Evolutionary conservation across 1,284 basidiomycete genomes (phyloP).

Genomic region (Moesziomyces sp.): DNA sequence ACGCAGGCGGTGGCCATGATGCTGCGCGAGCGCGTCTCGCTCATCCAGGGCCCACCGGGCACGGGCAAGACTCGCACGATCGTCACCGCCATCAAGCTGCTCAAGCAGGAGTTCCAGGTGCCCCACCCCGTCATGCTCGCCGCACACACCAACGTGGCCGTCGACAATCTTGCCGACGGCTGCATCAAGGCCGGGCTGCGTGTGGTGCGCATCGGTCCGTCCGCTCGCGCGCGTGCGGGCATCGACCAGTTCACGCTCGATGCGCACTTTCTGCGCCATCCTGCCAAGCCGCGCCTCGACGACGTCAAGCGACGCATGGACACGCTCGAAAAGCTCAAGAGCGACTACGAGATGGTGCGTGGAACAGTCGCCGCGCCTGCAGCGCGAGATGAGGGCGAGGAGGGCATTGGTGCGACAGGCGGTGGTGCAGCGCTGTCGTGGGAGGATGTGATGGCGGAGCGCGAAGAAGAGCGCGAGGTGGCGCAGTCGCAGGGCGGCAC

Average conservation of each 20-base stretch:
- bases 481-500: conserved; percentile 14
- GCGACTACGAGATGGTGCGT: conserved; percentile 30
- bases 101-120: conserved; percentile 87
- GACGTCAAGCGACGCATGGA: conserved; percentile 43
- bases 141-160: conserved; percentile 92
- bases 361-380: conserved; percentile 7
- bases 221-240: conserved; percentile 71
- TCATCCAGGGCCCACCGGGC: conserved; percentile 94
- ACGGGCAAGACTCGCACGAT: conserved; percentile 95
- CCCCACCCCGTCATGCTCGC: conserved; percentile 86
- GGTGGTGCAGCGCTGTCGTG: conserved; percentile 13
- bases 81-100: conserved; percentile 81
- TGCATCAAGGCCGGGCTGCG: conserved; percentile 74
- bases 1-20: conserved; percentile 85
- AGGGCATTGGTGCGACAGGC: background rate
- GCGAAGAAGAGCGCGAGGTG: conserved; percentile 21
- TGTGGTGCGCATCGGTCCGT: conserved; percentile 80
- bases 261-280: conserved; percentile 76
- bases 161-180: conserved; percentile 88
- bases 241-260: conserved; percentile 77
- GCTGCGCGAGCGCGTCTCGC: conserved; percentile 80
- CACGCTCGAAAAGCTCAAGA: conserved; percentile 37
- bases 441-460: conserved; percentile 41
- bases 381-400: conserved; percentile 65
- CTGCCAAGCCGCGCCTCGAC: conserved; percentile 71